Conservation (phyloP, 768 basidiomycete genomes). For the Kondoa subrosea region DNA sequence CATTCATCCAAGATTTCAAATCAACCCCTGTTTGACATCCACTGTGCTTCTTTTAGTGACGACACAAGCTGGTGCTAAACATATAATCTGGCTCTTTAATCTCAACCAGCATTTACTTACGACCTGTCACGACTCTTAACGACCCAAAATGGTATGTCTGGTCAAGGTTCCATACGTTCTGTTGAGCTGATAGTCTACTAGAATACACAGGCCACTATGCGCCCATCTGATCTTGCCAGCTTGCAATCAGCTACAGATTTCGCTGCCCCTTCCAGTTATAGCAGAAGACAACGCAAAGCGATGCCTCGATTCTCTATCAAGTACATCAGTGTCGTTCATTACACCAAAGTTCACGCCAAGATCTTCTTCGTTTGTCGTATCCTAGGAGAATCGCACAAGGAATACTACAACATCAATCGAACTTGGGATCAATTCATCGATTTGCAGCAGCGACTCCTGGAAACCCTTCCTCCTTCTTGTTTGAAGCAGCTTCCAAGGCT, state of each 20-base stretch:
- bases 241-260: background rate
- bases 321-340: constrained; percentile 6
- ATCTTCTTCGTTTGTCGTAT: constrained; percentile 3
- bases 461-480: background rate
- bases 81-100: background rate
- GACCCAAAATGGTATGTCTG: background rate
- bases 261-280: background rate
- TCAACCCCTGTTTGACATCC: background rate
- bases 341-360: constrained; percentile 5
- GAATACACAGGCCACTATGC: background rate
- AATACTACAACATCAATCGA: background rate
- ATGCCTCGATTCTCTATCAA: background rate
- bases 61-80: too few relatives aligned
- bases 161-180: background rate
- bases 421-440: constrained; percentile 8
- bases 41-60: too few relatives aligned
- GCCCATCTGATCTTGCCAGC: background rate
- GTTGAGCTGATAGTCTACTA: background rate
- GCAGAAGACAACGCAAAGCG: background rate
- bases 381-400: background rate
- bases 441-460: background rate
- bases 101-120: background rate
- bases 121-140: background rate
- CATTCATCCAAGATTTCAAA: too few relatives aligned
- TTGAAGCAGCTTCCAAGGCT: constrained; percentile 13